Evolutionary conservation across 1,284 basidiomycete species (phyloP).

Genomic region (Coriolopsis trogii): DNA sequence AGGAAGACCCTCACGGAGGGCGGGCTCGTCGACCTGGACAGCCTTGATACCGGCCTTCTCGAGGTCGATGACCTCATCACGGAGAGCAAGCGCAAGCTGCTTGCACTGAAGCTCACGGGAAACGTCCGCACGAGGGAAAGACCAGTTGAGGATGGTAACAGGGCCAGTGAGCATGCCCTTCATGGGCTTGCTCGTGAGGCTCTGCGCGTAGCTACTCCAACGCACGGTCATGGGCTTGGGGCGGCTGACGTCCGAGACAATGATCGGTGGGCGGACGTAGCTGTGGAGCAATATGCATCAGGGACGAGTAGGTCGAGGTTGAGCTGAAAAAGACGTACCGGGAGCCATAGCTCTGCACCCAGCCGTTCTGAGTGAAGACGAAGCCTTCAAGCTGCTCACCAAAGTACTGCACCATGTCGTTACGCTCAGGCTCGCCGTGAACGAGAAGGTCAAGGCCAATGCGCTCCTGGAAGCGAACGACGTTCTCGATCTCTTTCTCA

Average conservation of each 20-base stretch:
- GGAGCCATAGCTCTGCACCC: constrained; percentile 99
- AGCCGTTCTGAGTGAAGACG: constrained; percentile 97
- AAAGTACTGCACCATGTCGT: constrained; percentile 99
- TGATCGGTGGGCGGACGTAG: constrained; percentile 98
- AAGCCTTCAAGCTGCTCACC: constrained; percentile 97
- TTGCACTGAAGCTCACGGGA: constrained; percentile 96
- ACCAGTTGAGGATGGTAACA: constrained; percentile 99
- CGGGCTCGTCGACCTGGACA: constrained; percentile 99
- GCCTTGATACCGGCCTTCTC: constrained; percentile 97
- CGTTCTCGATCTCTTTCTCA: constrained; percentile 95
- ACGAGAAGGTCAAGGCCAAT: constrained; percentile 97
- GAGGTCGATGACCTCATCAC: constrained; percentile 98
- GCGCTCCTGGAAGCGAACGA: constrained; percentile 97
- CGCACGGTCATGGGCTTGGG: constrained; percentile 93
- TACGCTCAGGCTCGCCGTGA: constrained; percentile 98
- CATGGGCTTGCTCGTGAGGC: constrained; percentile 92
- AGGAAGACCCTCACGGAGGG: constrained; percentile 98
- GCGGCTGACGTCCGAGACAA: constrained; percentile 98
- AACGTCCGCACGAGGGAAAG: constrained; percentile 99
- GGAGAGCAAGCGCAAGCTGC: constrained; percentile 97
- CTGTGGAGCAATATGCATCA: constrained; percentile 47
- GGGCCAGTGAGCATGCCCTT: constrained; percentile 99
- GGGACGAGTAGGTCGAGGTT: background rate
- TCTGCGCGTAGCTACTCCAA: constrained; percentile 98
- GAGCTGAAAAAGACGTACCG: constrained; percentile 49